Conservation (phyloP, 768 basidiomycete genomes). For the Trametes punicea region DNA sequence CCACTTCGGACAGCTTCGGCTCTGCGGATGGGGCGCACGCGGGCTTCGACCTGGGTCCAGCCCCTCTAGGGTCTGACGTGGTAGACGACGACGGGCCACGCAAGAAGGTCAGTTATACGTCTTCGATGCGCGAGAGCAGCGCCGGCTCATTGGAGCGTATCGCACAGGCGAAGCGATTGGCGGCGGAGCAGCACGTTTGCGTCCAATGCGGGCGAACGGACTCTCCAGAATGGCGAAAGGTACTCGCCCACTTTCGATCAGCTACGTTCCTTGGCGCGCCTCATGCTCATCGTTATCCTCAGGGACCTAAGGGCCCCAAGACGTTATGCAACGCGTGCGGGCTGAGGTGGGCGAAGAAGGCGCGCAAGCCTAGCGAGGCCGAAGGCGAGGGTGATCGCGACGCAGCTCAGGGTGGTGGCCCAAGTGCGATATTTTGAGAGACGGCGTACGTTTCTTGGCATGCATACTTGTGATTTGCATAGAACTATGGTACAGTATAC, state of each 20-base stretch:
- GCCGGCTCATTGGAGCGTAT: not conserved
- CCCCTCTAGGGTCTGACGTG: slow-evolving; percentile 6
- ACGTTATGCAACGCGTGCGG: slow-evolving; percentile 98
- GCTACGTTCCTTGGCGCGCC: not conserved
- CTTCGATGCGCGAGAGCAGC: not conserved
- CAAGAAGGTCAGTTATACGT: slow-evolving; percentile 50
- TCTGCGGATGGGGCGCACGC: slow-evolving; percentile 6
- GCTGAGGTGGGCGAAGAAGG: slow-evolving; percentile 85
- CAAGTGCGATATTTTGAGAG: not conserved
- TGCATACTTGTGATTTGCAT: too few relatives aligned
- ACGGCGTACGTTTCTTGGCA: not conserved
- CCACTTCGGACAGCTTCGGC: slow-evolving; percentile 16
- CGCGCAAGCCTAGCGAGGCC: slow-evolving; percentile 39
- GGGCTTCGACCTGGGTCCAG: slow-evolving; percentile 1
- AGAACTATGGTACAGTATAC: too few relatives aligned
- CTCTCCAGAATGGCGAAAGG: slow-evolving; percentile 98
- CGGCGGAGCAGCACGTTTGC: slow-evolving; percentile 76
- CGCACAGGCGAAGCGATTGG: slow-evolving; percentile 27
- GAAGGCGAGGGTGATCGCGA: slow-evolving; percentile 20
- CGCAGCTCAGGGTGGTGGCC: not conserved
- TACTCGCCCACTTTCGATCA: slow-evolving; percentile 20
- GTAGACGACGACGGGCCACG: slow-evolving; percentile 47
- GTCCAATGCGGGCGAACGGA: slow-evolving; percentile 92
- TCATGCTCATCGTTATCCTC: not conserved
- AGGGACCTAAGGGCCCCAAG: slow-evolving; percentile 94